phyloP scores from a whole-genome alignment of 345 rosid species.

The Nephelium lappaceum region DNA sequence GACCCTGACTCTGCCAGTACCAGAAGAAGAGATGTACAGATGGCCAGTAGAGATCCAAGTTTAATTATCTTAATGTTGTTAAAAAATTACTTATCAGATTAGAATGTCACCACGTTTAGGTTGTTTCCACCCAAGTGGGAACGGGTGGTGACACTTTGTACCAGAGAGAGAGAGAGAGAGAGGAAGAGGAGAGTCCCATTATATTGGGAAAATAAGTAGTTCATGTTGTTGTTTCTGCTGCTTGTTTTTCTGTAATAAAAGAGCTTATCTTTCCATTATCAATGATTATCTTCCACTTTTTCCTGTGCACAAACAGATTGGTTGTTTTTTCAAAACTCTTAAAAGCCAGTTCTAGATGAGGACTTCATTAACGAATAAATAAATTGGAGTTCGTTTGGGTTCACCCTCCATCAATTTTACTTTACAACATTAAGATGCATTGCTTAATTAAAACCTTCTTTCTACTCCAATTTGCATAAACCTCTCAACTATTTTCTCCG shows the following conservation, averaged over 20 bases:
- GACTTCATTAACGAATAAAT: too few relatives aligned
- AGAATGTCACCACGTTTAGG: not conserved
- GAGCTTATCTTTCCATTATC: not conserved
- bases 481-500: too few relatives aligned
- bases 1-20: constrained; percentile 57
- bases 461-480: too few relatives aligned
- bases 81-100: not conserved
- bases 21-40: constrained; percentile 76
- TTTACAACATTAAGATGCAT: too few relatives aligned
- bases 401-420: too few relatives aligned
- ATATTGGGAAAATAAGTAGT: not conserved
- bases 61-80: constrained; percentile 26
- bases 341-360: too few relatives aligned
- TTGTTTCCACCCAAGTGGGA: not conserved
- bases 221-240: not conserved
- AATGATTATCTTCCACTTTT: not conserved
- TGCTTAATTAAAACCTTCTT: too few relatives aligned
- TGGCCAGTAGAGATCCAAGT: constrained; percentile 79
- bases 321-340: too few relatives aligned
- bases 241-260: constrained; percentile 6
- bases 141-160: not conserved
- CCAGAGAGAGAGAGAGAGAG: not conserved
- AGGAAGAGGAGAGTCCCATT: not conserved
- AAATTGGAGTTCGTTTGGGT: too few relatives aligned
- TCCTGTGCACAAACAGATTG: not conserved